Conservation (phyloP, 768 basidiomycete species). For the Auriscalpium orientale region DNA sequence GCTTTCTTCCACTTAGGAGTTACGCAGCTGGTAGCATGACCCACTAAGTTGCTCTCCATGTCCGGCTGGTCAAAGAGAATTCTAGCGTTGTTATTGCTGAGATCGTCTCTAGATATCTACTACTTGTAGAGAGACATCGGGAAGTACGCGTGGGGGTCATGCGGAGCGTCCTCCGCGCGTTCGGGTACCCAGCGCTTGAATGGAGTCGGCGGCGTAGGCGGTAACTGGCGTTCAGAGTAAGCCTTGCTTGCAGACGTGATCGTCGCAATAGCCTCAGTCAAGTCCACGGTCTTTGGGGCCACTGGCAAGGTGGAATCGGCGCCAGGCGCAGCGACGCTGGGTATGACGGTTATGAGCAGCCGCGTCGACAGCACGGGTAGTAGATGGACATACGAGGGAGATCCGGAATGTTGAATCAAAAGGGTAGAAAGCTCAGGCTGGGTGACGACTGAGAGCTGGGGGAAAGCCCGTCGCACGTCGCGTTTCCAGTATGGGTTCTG, state of each 20-base stretch:
- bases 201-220: conserved; percentile 64
- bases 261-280: conserved; percentile 65
- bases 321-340: conserved; percentile 49
- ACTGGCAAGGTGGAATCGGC: conserved; percentile 38
- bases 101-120: background rate
- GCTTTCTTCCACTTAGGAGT: no score
- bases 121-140: conserved; percentile 58
- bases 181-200: conserved; percentile 71
- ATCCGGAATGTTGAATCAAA: conserved; percentile 70
- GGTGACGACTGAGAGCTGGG: conserved; percentile 84
- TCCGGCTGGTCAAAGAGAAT: no score
- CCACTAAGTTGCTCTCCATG: no score
- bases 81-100: no score
- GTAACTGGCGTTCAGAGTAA: conserved; percentile 58
- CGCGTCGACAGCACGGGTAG: conserved; percentile 4
- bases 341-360: background rate
- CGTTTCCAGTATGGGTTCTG: conserved; percentile 96
- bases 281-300: conserved; percentile 41
- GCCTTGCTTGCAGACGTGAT: conserved; percentile 49
- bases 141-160: conserved; percentile 76
- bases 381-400: conserved; percentile 47
- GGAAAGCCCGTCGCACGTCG: conserved; percentile 86
- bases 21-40: no score
- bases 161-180: conserved; percentile 70
- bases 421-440: conserved; percentile 76